Evolutionary conservation across 2,329 filamentous ascomycete species (phyloP).

Genomic region (Atkinsonella texensis): DNA sequence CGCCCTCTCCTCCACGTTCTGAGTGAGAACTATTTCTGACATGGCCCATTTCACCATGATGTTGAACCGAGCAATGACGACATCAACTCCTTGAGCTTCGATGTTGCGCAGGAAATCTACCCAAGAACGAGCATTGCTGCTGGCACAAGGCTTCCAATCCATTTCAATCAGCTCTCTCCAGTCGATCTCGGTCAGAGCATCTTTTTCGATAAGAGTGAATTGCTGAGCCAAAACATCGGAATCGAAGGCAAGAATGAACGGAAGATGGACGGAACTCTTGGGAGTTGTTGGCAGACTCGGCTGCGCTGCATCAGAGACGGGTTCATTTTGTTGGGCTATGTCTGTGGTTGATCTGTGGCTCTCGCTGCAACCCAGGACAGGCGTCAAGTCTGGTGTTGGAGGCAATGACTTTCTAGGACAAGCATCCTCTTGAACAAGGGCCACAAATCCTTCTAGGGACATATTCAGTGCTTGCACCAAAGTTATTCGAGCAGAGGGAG

Average conservation of each 20-base stretch:
- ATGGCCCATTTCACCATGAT: slow-evolving; percentile 80
- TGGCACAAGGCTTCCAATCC: slow-evolving; percentile 61
- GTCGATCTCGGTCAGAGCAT: slow-evolving; percentile 74
- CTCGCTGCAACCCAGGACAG: slow-evolving; percentile 27
- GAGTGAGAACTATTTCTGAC: slow-evolving; percentile 66
- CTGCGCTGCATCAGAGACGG: slow-evolving; percentile 23
- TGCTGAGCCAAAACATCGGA: slow-evolving; percentile 70
- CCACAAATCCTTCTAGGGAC: slow-evolving; percentile 3
- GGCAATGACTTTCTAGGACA: slow-evolving; percentile 14
- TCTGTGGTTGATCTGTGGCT: slow-evolving; percentile 8
- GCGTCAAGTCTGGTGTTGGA: slow-evolving; percentile 37
- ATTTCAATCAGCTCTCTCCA: slow-evolving; percentile 81
- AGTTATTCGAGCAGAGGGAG: slow-evolving; percentile 35
- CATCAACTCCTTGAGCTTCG: slow-evolving; percentile 64
- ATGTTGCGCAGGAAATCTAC: slow-evolving; percentile 66
- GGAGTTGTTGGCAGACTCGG: slow-evolving; percentile 17
- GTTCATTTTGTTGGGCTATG: slow-evolving; percentile 22
- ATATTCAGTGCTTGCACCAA: slow-evolving; percentile 31
- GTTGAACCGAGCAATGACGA: slow-evolving; percentile 78
- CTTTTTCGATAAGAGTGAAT: slow-evolving; percentile 76
- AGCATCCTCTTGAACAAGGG: not conserved
- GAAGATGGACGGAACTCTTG: slow-evolving; percentile 50
- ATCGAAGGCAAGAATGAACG: slow-evolving; percentile 72
- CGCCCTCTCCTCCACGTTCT: slow-evolving; percentile 58
- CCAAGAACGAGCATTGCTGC: slow-evolving; percentile 60